Conservation (phyloP, 1,284 basidiomycete species). For the Cystobasidium sp. region DNA sequence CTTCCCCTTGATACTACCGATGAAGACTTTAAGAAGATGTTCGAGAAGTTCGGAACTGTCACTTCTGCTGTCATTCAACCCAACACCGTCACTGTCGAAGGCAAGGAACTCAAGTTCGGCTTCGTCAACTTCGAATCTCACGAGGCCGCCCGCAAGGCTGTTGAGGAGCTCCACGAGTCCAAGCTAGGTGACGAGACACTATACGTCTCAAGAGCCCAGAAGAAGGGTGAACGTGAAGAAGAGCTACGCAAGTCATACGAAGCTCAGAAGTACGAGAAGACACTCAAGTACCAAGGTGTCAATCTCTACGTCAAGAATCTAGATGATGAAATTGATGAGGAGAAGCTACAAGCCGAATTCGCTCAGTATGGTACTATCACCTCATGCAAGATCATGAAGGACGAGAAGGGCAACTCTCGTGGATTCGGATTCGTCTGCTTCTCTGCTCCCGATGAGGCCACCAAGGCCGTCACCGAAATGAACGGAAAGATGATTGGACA, state of each 20-base stretch:
- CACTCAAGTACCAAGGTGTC: constrained; percentile 98
- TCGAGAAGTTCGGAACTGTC: constrained; percentile 78
- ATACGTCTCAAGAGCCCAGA: constrained; percentile 96
- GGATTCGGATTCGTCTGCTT: constrained; percentile 99
- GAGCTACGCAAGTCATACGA: constrained; percentile 94
- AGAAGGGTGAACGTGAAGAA: constrained; percentile 97
- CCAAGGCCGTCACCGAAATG: constrained; percentile 99
- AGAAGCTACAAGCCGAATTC: constrained; percentile 91
- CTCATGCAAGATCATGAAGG: constrained; percentile 99
- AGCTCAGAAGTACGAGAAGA: constrained; percentile 93
- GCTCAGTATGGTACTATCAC: constrained; percentile 97
- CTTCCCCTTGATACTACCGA: constrained; percentile 81
- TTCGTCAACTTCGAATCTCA: constrained; percentile 97
- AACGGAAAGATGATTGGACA: constrained; percentile 99
- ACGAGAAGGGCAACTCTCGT: constrained; percentile 86
- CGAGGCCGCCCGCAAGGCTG: constrained; percentile 87
- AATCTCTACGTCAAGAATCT: constrained; percentile 99
- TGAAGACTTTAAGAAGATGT: constrained; percentile 85
- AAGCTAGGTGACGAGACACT: constrained; percentile 88
- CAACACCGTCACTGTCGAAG: constrained; percentile 70
- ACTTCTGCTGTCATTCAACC: constrained; percentile 83
- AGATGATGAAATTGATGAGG: constrained; percentile 70
- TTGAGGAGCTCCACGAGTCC: constrained; percentile 85
- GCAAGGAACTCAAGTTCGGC: constrained; percentile 92
- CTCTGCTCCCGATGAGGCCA: constrained; percentile 97